Evolutionary conservation across 2,329 filamentous ascomycete genomes (phyloP).

Genomic region (Sporothrix pseudoabietina): DNA sequence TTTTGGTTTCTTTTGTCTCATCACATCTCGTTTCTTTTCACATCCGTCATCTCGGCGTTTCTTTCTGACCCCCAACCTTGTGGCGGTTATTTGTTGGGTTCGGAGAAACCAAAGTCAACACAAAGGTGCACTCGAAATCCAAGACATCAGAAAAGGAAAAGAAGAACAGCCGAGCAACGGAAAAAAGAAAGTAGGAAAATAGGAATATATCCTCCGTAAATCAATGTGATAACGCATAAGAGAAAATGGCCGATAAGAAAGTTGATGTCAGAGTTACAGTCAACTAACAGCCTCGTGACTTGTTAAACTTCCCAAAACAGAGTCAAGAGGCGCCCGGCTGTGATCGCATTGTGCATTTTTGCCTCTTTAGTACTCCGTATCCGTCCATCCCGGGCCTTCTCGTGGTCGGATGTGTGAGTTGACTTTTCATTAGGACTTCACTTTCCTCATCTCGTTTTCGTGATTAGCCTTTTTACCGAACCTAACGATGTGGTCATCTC

Average conservation of each 20-base stretch:
- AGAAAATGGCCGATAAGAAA: neutral
- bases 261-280: neutral
- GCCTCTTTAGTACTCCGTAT: neutral
- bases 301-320: neutral
- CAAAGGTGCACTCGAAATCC: neutral
- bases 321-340: constrained; percentile 14
- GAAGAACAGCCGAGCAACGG: neutral
- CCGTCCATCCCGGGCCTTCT: constrained; percentile 23
- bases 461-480: neutral
- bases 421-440: neutral
- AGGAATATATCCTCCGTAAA: neutral
- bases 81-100: neutral
- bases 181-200: neutral
- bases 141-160: neutral
- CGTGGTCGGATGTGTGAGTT: neutral
- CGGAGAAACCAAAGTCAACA: neutral
- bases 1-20: neutral
- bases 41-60: constrained; percentile 8
- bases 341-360: neutral
- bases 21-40: neutral
- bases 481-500: neutral
- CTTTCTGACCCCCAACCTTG: constrained; percentile 15
- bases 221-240: no score
- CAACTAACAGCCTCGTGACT: neutral
- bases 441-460: neutral